Evolutionary conservation across 2,329 filamentous ascomycete species (phyloP), one percentile per base, ranked within the genome.

Genomic region (Bipolaris sorokiniana): DNA sequence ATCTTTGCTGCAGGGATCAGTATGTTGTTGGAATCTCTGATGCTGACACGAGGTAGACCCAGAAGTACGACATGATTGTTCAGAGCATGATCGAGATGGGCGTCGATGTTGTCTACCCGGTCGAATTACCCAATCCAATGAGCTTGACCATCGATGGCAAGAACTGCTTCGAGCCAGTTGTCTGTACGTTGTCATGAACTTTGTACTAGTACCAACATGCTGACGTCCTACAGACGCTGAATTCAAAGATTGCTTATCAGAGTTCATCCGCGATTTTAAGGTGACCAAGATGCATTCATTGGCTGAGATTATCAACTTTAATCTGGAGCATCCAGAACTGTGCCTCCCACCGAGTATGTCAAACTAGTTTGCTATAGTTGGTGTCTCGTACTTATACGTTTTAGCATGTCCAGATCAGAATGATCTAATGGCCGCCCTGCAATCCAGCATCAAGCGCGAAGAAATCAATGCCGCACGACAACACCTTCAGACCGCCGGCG

Each of bases 251-350:
- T 70, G 69, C 23, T 56, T 74, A 26, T 41, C 60, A 42, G 70
- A 74, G n/a, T 76, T 73, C 56, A 71, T 76, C 37, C 66, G 68
- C 26, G 66, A 75, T 48, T 73, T 75, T 59, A 71, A 67, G 41
- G 62, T 65, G 13, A 73, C 72, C 37, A 75, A 75, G 62, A 71
- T 76, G 7, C 71, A 74, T 59, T 75, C 71, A 3, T 64, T 76
- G 20, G 71, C 73, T 20, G 74, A 75, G 45, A 73, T 76, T 49
- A 75, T 76, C 46, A 73, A 76, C 58, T 75, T 75, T 62, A 76
- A 76, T 51, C 61, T 69, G 23, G 71, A 76, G 34, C 73, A 76
- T 34, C 70, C 72, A 6, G 72, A 76, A 48, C 68, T 75, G 15
- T 69, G 66, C 11, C 64, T 76, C 1, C 71, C 72, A 28, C 69